phyloP scores from a whole-genome alignment of 1,284 basidiomycete species.

The Pisolithus thermaeus region DNA sequence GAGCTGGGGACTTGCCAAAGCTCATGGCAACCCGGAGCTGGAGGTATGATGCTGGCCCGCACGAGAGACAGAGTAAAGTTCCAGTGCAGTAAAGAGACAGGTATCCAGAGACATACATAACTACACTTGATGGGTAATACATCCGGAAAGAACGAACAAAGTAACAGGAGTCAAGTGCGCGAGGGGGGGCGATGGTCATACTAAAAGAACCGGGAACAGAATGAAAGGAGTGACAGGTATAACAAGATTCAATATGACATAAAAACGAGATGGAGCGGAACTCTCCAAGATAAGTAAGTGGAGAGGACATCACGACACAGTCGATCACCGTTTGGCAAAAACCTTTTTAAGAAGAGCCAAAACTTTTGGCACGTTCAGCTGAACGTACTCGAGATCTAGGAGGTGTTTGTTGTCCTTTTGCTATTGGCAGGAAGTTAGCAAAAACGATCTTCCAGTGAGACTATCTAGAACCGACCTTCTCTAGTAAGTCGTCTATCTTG shows the following conservation, averaged over 20 bases:
- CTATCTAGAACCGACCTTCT: conserved; percentile 61
- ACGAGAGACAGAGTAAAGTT: no score
- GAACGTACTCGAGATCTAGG: conserved; percentile 95
- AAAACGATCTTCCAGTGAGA: conserved; percentile 5
- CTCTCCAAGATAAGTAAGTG: conserved; percentile 2
- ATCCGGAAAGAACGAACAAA: conserved; percentile 28
- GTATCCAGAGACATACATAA: conserved; percentile 35
- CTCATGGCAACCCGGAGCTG: no score
- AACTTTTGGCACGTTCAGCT: conserved; percentile 94
- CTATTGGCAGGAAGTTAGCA: conserved; percentile 38
- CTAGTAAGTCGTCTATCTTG: conserved; percentile 96
- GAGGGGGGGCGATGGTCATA: conserved; percentile 13
- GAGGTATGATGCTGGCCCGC: no score
- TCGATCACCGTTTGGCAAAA: conserved; percentile 71
- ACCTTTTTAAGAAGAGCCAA: conserved; percentile 89
- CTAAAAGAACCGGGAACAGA: conserved; percentile 11
- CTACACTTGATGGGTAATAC: conserved; percentile 28
- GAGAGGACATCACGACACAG: not conserved
- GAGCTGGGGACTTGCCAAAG: no score
- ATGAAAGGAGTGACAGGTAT: conserved; percentile 21
- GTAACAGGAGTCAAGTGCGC: conserved; percentile 10
- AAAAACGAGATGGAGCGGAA: conserved; percentile 21
- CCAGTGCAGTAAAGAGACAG: conserved; percentile 23
- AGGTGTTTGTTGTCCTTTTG: conserved; percentile 98
- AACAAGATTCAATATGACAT: conserved; percentile 26